Evolutionary conservation across 257 asterid genomes (phyloP).

Genomic region (Echites panduratus): DNA sequence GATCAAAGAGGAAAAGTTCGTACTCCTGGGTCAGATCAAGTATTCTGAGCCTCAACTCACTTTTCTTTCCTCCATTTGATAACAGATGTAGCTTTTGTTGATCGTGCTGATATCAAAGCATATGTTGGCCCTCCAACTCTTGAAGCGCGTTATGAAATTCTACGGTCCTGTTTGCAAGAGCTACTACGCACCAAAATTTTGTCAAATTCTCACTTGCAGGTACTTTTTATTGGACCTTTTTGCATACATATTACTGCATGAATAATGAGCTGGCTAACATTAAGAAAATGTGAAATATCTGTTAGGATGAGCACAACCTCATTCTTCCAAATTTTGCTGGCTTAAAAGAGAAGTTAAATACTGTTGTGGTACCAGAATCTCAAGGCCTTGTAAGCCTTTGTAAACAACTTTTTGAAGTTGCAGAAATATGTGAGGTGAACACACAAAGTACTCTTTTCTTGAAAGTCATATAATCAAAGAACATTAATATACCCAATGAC

Average conservation of each 20-base stretch:
- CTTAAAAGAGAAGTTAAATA: conserved; percentile 51
- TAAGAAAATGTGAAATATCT: conserved; percentile 13
- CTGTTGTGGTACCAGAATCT: conserved; percentile 32
- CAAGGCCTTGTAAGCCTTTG: conserved; percentile 31
- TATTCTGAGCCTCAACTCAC: too few relatives aligned
- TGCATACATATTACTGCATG: background rate
- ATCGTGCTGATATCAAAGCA: conserved; percentile 98
- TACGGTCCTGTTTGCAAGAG: conserved; percentile 82
- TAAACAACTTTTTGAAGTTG: conserved; percentile 66
- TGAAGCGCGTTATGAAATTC: conserved; percentile 90
- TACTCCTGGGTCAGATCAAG: too few relatives aligned
- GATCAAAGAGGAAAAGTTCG: too few relatives aligned
- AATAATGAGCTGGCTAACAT: background rate
- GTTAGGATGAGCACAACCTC: conserved; percentile 38
- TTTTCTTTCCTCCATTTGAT: too few relatives aligned
- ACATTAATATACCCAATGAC: background rate
- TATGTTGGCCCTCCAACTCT: conserved; percentile 98
- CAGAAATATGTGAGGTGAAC: conserved; percentile 91
- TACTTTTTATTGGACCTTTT: conserved; percentile 17
- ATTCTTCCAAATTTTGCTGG: conserved; percentile 52
- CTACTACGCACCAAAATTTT: conserved; percentile 76
- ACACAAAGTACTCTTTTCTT: background rate
- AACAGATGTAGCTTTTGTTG: conserved; percentile 94
- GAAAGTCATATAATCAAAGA: too few relatives aligned
- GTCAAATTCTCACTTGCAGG: conserved; percentile 53